Percentiles rank a stretch among this genome's conserved stretches.
These are phyloP conservation scores for Phytophthora melonis DNA, from an alignment of 352 stramenopile species.

Conservation along the genomic window DNA sequence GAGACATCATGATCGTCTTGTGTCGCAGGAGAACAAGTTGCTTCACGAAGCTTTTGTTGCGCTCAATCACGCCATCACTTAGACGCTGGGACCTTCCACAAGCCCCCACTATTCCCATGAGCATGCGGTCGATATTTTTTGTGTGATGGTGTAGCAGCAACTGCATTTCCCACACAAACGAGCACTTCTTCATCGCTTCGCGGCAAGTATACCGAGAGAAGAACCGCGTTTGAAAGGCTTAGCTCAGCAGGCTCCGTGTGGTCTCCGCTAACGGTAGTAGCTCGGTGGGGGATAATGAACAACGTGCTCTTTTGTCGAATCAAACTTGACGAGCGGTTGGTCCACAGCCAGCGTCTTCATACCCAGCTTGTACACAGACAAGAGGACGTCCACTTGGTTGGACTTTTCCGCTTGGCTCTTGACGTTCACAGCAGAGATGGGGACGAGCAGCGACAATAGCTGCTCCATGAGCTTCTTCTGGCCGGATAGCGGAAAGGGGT, in stretches of 20 bases:
- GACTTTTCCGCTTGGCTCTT: conserved; percentile 11
- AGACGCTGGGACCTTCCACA: neutral
- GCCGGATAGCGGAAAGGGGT: neutral
- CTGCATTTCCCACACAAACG: conserved; percentile 14
- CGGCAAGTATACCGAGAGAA: conserved; percentile 19
- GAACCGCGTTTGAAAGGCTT: conserved; percentile 1
- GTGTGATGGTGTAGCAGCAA: conserved; percentile 14
- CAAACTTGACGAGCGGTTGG: neutral
- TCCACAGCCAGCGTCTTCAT: neutral
- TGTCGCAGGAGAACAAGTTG: too few relatives aligned
- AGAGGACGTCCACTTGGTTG: conserved; percentile 17
- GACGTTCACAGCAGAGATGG: conserved; percentile 5
- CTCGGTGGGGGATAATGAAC: neutral
- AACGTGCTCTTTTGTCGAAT: neutral
- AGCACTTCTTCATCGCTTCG: conserved; percentile 12
- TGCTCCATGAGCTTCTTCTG: neutral
- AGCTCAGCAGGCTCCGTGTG: conserved; percentile 1
- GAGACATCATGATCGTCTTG: too few relatives aligned
- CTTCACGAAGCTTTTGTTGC: too few relatives aligned
- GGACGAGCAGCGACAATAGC: conserved; percentile 7
- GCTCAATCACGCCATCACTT: neutral
- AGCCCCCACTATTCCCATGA: neutral
- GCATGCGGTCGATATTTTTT: neutral
- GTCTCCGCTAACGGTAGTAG: neutral
- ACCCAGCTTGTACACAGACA: conserved; percentile 9